Evolutionary conservation across 805 yeast species (phyloP).

Genomic region (Kurtzmaniella cleridarum): DNA sequence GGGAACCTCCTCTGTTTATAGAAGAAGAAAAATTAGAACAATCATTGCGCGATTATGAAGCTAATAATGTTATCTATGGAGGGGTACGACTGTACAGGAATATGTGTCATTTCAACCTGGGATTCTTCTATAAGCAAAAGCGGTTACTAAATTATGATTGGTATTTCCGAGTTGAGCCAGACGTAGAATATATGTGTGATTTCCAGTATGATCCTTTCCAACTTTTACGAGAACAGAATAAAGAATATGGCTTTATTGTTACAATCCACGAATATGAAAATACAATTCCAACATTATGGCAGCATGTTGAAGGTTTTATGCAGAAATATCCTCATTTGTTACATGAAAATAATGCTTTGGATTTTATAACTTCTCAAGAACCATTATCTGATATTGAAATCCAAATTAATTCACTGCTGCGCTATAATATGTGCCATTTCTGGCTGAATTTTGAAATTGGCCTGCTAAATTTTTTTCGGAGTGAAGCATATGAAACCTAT

Average conservation of each 20-base stretch:
- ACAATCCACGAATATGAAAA: constrained; percentile 48
- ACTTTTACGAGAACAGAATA: constrained; percentile 35
- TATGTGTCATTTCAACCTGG: constrained; percentile 75
- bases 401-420: constrained; percentile 20
- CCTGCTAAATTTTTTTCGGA: constrained; percentile 45
- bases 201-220: constrained; percentile 52
- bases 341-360: constrained; percentile 43
- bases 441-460: constrained; percentile 64
- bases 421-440: constrained; percentile 56
- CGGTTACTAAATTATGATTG: constrained; percentile 44
- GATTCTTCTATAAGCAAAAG: constrained; percentile 48
- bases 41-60: constrained; percentile 15
- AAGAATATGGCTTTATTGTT: constrained; percentile 46
- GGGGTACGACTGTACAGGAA: constrained; percentile 47
- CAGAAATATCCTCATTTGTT: constrained; percentile 37
- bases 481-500: constrained; percentile 39
- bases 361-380: constrained; percentile 43
- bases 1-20: constrained; percentile 36
- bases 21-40: constrained; percentile 23
- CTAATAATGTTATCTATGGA: constrained; percentile 38
- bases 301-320: constrained; percentile 42
- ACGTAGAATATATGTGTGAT: constrained; percentile 51
- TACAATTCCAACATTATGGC: constrained; percentile 51
- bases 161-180: constrained; percentile 60
- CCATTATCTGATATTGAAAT: constrained; percentile 19